Evolutionary conservation across 768 basidiomycete species (phyloP).

Genomic region (Termitomyces sp.): DNA sequence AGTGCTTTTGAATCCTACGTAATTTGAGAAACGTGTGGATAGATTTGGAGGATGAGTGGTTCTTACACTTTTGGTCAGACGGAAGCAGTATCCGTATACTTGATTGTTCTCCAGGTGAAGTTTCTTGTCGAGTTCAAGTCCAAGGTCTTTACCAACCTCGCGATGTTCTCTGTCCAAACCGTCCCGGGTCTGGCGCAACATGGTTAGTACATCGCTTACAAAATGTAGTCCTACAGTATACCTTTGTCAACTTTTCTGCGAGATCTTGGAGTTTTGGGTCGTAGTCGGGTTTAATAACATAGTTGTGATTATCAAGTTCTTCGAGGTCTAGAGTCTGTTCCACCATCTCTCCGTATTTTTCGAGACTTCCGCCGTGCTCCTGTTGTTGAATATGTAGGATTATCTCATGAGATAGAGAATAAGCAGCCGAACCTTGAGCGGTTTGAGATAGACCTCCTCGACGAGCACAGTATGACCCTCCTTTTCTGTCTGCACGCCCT

Average conservation of each 20-base stretch:
- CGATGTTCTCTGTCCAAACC: slow-evolving; percentile 80
- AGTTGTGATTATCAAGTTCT: slow-evolving; percentile 80
- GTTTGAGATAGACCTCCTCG: slow-evolving; percentile 58
- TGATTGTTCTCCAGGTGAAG: slow-evolving; percentile 90
- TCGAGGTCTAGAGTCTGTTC: slow-evolving; percentile 92
- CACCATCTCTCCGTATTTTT: slow-evolving; percentile 89
- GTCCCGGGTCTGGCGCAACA: slow-evolving; percentile 50
- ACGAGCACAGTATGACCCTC: slow-evolving; percentile 49
- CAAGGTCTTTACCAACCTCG: slow-evolving; percentile 61
- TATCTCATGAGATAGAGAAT: background rate
- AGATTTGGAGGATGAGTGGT: slow-evolving; percentile 1
- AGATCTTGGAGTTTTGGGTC: slow-evolving; percentile 70
- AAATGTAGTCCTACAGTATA: slow-evolving; percentile 16
- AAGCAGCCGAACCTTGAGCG: slow-evolving; percentile 44
- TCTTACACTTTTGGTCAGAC: slow-evolving; percentile 85
- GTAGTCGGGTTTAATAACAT: slow-evolving; percentile 90
- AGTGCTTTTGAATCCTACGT: slow-evolving; percentile 76
- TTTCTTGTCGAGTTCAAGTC: slow-evolving; percentile 89
- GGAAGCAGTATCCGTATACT: slow-evolving; percentile 88
- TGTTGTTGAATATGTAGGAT: slow-evolving; percentile 23
- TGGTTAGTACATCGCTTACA: background rate
- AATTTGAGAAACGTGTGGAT: background rate
- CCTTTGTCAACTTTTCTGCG: slow-evolving; percentile 59
- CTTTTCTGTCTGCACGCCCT: slow-evolving; percentile 37
- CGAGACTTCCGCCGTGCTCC: slow-evolving; percentile 58